Evolutionary conservation across 2,329 filamentous ascomycete genomes (phyloP).

Genomic region (Thelonectria discophora): DNA sequence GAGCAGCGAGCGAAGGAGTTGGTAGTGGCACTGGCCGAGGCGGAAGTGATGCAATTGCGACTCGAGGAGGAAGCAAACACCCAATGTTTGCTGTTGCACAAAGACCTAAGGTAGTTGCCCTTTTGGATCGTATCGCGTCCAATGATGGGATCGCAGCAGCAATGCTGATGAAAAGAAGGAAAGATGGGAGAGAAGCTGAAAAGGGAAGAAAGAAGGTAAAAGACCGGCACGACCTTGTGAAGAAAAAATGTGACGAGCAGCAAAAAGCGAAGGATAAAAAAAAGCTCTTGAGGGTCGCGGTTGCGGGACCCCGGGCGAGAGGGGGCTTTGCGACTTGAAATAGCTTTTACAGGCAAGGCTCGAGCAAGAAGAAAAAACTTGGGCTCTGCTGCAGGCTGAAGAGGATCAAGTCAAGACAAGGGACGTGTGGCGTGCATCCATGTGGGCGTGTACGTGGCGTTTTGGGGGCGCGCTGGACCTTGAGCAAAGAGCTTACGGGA

Average conservation of each 20-base stretch:
- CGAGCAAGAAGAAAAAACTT: not conserved
- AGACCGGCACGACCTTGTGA: slow-evolving; percentile 13
- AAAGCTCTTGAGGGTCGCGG: slow-evolving; percentile 28
- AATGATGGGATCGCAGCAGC: not conserved
- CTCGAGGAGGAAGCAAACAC: slow-evolving; percentile 32
- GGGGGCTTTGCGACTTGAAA: slow-evolving; percentile 34
- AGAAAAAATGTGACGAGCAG: not conserved
- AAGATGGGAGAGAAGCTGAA: not conserved
- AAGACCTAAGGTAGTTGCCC: not conserved
- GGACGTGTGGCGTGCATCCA: slow-evolving; percentile 20
- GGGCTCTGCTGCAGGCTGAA: slow-evolving; percentile 9
- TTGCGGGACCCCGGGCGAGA: slow-evolving; percentile 33
- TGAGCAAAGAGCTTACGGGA: no score
- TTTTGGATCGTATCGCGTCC: no score
- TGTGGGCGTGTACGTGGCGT: slow-evolving; percentile 14
- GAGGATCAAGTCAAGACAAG: slow-evolving; percentile 6
- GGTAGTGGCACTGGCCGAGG: not conserved
- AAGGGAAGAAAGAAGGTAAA: slow-evolving; percentile 9
- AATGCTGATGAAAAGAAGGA: not conserved
- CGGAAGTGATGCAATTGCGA: slow-evolving; percentile 17
- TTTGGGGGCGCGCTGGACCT: not conserved
- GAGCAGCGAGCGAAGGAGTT: not conserved
- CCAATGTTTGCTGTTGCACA: not conserved
- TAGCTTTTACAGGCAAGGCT: slow-evolving; percentile 8
- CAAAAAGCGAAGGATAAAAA: slow-evolving; percentile 19